Base-by-base conservation (phyloP, 2,329 filamentous ascomycete species). In the Stemphylium vesicarium region DNA sequence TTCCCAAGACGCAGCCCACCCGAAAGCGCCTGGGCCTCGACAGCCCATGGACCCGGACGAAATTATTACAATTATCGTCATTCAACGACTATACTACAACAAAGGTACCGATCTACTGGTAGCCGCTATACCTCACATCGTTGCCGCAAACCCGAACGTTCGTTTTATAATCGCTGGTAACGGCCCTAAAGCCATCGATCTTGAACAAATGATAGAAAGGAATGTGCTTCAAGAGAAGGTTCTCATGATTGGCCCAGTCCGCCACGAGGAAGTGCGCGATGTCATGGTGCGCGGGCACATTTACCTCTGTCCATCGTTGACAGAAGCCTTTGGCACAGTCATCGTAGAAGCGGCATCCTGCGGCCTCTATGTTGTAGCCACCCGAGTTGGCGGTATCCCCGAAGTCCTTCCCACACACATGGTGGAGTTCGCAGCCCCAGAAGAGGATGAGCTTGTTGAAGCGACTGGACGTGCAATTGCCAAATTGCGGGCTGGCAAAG, bases 21-120 rank as follows among this genome's bases (percentile, higher is more conserved):
- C 55, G 15, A 59, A 78, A 39, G 74, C 75, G 10, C 81, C 82
- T 5, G 78, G 83, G 9, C 83, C 87, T 0, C 85, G 87, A 3
- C 87, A 88, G 49, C 86, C 86, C 6, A 83, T 96, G 2, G 90
- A 90, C 0, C 91, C 92, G 0, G 84, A 91, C 61, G 94, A 97
- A 66, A 89, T 87, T 10, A 94, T 99, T 68, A 97, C 92, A 7
- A 97, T 99, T 54, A 92, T 99, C 1, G 94, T 99, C 16, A 96
- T 99, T 59, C 97, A 93, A 8, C 91, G 95, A 16, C 86, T 99
- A 1, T 99, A 98, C 77, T 98, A 98, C 78, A 99, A 99, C 78
- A 99, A 99, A 75, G 95, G 95, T 56, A 98, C 92, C 1, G 96
- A 99, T 74, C 85, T 99, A 0, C 84, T 99, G n/a, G 96, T 96